Base-by-base conservation (phyloP, 345 rosid species). In the Linum usitatissimum region DNA sequence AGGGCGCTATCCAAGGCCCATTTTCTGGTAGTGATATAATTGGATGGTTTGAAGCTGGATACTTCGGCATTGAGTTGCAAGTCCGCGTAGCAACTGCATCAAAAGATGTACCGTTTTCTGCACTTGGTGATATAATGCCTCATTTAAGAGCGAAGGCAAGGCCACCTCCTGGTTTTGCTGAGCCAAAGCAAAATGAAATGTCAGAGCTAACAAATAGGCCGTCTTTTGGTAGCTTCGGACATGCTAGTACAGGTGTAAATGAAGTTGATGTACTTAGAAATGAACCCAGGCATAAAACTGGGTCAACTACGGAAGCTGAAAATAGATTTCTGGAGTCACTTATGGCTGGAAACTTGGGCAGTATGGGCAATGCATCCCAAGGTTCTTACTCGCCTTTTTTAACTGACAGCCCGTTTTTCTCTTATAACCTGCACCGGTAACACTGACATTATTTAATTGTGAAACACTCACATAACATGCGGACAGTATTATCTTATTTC, bases 11-110 rank as follows among this genome's bases (percentile, higher is more conserved):
- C 68, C 97, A 87, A 78, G 99, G 99, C 51, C 99, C 99, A 18
- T 90, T 90, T 71, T 59, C 85, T 49, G 99, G 99, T 30, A 61
- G 72, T 76, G 97, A 93, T 80, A 83, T 93, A 57, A 84, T 93
- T 75, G 99, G 96, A 60, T 90, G 99, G 99, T 86, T 86, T 72
- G 97, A 93, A 76, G 91, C 95, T 76, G 96, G 95, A 31, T 93
- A 86, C 74, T 93, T 93, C 73, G 91, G 97, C 67, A 90, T 93
- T 71, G 95, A 93, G 74, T 80, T 93, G 82, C 83, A 64, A 60
- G 99, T 93, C 66, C 83, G 81, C 59, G 76, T 65, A 60, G 86
- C 80, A 40, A 80, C 40, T 83, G 88, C 95, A 60, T 75, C 97
- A 39, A 82, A 68, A 53, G 97, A 88, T 39, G 72, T 83, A 10